phyloP scores from a whole-genome alignment of 2,329 filamentous ascomycete species.

The Blastomyces silverae region DNA sequence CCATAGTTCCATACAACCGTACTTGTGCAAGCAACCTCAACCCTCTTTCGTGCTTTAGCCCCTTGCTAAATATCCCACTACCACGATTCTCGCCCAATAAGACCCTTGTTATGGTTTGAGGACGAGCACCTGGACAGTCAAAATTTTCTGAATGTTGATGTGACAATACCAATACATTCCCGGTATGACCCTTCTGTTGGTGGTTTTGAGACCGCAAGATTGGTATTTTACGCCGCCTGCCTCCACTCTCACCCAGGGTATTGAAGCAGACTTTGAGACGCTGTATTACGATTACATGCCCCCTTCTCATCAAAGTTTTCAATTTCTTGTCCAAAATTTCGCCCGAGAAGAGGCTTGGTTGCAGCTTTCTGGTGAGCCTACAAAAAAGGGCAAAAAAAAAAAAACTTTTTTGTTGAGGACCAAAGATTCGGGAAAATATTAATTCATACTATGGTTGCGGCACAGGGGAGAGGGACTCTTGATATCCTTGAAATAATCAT shows the following conservation, averaged over 20 bases:
- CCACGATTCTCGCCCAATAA: neutral
- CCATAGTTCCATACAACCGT: slow-evolving; percentile 4
- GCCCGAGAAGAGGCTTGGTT: neutral
- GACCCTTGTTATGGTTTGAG: neutral
- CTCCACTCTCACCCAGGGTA: neutral
- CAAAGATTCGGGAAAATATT: neutral
- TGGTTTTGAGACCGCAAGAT: no score
- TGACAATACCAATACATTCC: neutral
- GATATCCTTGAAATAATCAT: neutral
- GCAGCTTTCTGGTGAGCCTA: neutral
- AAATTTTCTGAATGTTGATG: neutral
- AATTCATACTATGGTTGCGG: neutral
- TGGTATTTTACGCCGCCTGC: no score
- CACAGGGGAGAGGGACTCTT: neutral
- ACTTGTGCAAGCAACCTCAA: slow-evolving; percentile 5
- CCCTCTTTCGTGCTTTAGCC: slow-evolving; percentile 6
- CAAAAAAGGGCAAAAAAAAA: no score
- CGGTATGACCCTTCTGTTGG: neutral
- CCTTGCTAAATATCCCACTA: neutral
- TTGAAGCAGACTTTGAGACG: neutral
- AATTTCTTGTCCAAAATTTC: neutral
- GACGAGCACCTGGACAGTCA: slow-evolving; percentile 1
- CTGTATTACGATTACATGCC: neutral
- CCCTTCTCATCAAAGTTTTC: neutral
- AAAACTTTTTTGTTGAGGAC: neutral